phyloP scores from a whole-genome alignment of 1,284 basidiomycete species.

The Austroboletus niveus region DNA sequence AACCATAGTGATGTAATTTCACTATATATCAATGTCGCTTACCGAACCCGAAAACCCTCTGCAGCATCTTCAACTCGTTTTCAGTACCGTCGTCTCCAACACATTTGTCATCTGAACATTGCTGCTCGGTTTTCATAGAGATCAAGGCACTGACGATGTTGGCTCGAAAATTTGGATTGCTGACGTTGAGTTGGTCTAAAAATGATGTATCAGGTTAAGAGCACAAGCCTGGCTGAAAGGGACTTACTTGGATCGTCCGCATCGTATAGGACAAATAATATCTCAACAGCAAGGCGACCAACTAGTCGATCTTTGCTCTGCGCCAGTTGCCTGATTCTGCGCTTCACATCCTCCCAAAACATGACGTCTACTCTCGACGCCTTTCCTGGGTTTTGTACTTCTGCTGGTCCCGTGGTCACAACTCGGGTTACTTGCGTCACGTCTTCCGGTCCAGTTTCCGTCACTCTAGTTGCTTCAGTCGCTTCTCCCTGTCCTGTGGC shows the following conservation, averaged over 20 bases:
- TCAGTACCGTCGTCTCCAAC: not conserved
- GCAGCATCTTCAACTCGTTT: conserved; percentile 2
- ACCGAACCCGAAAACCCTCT: conserved; percentile 23
- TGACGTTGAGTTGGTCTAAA: conserved; percentile 9
- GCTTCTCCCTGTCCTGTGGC: not conserved
- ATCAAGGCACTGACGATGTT: conserved; percentile 19
- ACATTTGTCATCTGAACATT: not conserved
- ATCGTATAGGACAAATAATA: conserved; percentile 14
- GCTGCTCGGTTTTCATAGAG: not conserved
- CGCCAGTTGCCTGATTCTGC: conserved; percentile 15
- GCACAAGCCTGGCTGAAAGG: not conserved
- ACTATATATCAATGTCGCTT: not conserved
- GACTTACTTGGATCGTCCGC: conserved; percentile 3
- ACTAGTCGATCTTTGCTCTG: conserved; percentile 4
- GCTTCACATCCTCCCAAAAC: conserved; percentile 9
- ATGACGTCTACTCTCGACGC: not conserved
- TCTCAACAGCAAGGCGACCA: conserved; percentile 24
- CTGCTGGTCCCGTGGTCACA: too few relatives aligned
- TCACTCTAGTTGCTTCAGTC: not conserved
- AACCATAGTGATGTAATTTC: too few relatives aligned
- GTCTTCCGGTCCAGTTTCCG: not conserved
- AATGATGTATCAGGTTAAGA: not conserved
- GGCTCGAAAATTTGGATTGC: conserved; percentile 6
- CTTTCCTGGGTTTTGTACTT: not conserved
- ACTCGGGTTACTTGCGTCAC: too few relatives aligned